These are phyloP conservation scores for Noccaea caerulescens DNA, from an alignment of 345 rosid species.

Conservation along the genomic window DNA sequence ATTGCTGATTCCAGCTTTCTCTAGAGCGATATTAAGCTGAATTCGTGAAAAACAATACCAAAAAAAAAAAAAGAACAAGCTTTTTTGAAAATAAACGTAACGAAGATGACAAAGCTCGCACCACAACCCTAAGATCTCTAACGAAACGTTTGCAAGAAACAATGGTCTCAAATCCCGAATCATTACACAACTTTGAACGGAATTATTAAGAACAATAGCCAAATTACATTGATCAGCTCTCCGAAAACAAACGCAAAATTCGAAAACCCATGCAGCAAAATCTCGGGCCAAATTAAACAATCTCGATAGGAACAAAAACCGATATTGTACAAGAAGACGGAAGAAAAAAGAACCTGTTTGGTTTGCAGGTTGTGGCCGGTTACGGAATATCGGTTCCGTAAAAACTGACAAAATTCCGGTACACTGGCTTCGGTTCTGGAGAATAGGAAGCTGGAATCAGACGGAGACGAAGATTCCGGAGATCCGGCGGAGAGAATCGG, in stretches of 20 bases:
- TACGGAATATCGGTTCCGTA: constrained; percentile 38
- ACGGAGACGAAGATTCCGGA: constrained; percentile 18
- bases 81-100: not conserved
- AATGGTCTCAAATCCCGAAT: not conserved
- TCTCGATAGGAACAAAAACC: not conserved
- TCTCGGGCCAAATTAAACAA: not conserved
- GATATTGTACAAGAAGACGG: not conserved
- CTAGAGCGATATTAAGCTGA: not conserved
- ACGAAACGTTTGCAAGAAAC: not conserved
- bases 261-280: constrained; percentile 21
- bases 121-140: constrained; percentile 5
- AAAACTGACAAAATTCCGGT: constrained; percentile 34
- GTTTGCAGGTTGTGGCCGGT: constrained; percentile 43
- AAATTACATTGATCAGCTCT: too few relatives aligned
- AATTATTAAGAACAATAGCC: too few relatives aligned
- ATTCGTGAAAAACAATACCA: not conserved
- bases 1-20: not conserved
- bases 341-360: constrained; percentile 28
- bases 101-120: not conserved
- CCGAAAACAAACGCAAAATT: not conserved
- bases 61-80: too few relatives aligned
- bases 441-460: constrained; percentile 10
- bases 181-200: not conserved
- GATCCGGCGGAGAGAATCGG: constrained; percentile 13
- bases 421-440: constrained; percentile 19